Evolutionary conservation across 2,329 filamentous ascomycete species (phyloP).

Genomic region (Aspergillus ustus): DNA sequence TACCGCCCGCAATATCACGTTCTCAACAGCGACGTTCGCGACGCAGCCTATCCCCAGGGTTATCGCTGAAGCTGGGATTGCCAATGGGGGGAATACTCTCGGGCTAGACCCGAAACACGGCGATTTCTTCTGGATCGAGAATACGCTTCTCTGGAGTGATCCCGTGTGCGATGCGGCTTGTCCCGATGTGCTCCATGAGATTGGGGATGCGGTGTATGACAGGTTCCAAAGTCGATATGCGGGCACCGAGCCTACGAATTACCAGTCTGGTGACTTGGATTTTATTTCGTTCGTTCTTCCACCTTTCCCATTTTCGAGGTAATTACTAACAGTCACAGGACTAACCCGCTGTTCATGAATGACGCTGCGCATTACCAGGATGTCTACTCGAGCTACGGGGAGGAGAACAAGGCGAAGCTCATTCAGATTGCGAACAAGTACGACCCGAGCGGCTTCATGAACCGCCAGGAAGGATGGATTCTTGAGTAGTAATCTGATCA

Average conservation of each 20-base stretch:
- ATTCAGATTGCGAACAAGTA: neutral
- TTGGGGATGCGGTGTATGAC: constrained; percentile 1
- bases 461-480: neutral
- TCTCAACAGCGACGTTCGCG: neutral
- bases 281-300: neutral
- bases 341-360: neutral
- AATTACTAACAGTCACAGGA: neutral
- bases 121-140: constrained; percentile 19
- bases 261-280: neutral
- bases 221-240: neutral
- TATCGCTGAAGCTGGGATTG: neutral
- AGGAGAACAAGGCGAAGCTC: neutral
- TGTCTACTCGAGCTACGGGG: neutral
- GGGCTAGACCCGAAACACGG: constrained; percentile 16
- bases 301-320: neutral
- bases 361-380: neutral
- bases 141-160: constrained; percentile 18
- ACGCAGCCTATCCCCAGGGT: neutral
- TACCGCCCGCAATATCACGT: neutral
- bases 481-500: neutral
- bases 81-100: constrained; percentile 13
- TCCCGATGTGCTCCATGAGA: constrained; percentile 10
- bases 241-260: neutral
- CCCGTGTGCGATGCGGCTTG: constrained; percentile 13
- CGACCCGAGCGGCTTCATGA: neutral